Evolutionary conservation across 495 filamentous ascomycete genomes (phyloP).

Genomic region (Hyaloscypha hepaticicola): DNA sequence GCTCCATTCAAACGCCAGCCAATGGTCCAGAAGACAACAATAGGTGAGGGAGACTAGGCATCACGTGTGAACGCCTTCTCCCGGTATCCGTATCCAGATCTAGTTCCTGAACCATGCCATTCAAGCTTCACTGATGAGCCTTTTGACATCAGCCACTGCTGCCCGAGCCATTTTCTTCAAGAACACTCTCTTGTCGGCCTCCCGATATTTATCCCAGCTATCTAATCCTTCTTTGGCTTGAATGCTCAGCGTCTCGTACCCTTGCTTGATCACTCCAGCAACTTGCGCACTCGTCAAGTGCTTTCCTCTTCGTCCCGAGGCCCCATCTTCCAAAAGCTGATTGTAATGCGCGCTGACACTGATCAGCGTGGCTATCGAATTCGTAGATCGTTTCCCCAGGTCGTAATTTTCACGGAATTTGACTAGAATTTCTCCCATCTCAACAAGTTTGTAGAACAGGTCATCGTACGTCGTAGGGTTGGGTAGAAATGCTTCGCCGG

Average conservation of each 20-base stretch:
- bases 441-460: conserved; percentile 96
- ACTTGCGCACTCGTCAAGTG: conserved; percentile 80
- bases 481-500: conserved; percentile 91
- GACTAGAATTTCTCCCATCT: conserved; percentile 77
- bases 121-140: conserved; percentile 36
- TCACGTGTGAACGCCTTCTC: conserved; percentile 3
- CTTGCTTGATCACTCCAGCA: conserved; percentile 87
- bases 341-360: conserved; percentile 86
- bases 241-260: conserved; percentile 90
- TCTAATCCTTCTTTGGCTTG: conserved; percentile 80
- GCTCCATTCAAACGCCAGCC: conserved; percentile 6
- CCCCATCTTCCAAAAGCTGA: conserved; percentile 66
- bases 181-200: conserved; percentile 72
- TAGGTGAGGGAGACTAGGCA: not conserved
- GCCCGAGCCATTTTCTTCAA: conserved; percentile 83
- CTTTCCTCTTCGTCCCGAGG: conserved; percentile 49
- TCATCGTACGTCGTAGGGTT: conserved; percentile 88
- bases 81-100: no score
- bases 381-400: conserved; percentile 50
- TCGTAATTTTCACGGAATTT: conserved; percentile 80
- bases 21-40: conserved; percentile 2
- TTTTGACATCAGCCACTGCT: conserved; percentile 66
- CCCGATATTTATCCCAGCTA: conserved; percentile 71
- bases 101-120: not conserved
- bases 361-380: conserved; percentile 80